A percentile compares a stretch with the other conserved stretches of the same genome.
These are phyloP conservation scores for Canavalia gladiata DNA, from an alignment of 306 rosid genomes.

Conservation along the genomic window DNA sequence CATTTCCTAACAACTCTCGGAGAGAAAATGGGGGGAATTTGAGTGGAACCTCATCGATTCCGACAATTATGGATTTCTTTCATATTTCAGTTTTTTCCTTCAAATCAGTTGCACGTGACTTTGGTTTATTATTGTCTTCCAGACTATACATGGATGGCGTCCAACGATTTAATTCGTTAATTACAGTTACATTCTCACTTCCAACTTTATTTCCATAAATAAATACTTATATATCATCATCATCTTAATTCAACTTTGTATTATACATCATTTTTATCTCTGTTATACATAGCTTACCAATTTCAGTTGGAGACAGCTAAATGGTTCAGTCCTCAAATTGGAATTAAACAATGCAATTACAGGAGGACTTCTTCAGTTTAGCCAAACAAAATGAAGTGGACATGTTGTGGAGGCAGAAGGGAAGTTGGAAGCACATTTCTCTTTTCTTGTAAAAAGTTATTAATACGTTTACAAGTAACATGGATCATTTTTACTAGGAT, in stretches of 20 bases:
- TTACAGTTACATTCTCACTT: slow-evolving; percentile 47
- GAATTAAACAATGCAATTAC: not conserved
- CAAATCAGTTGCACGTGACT: slow-evolving; percentile 24
- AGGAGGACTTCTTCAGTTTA: slow-evolving; percentile 45
- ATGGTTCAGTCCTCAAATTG: not conserved
- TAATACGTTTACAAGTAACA: too few relatives aligned
- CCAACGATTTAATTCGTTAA: slow-evolving; percentile 36
- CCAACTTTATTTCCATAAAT: slow-evolving; percentile 32
- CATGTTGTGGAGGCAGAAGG: slow-evolving; percentile 41
- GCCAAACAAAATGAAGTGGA: slow-evolving; percentile 46
- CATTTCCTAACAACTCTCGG: slow-evolving; percentile 46
- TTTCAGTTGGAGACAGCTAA: slow-evolving; percentile 14
- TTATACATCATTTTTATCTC: not conserved
- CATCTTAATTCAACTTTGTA: not conserved
- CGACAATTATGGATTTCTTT: slow-evolving; percentile 45
- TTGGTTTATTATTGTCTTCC: slow-evolving; percentile 35
- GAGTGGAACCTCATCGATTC: slow-evolving; percentile 45
- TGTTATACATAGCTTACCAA: not conserved
- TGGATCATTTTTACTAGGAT: too few relatives aligned
- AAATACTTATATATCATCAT: not conserved
- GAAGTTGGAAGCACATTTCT: slow-evolving; percentile 57
- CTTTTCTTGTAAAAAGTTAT: not conserved
- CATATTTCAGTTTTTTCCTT: slow-evolving; percentile 27
- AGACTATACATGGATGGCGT: slow-evolving; percentile 34
- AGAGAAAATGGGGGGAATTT: slow-evolving; percentile 50